Conservation (phyloP, 2,329 filamentous ascomycete species). For the Esteya vermicola region DNA sequence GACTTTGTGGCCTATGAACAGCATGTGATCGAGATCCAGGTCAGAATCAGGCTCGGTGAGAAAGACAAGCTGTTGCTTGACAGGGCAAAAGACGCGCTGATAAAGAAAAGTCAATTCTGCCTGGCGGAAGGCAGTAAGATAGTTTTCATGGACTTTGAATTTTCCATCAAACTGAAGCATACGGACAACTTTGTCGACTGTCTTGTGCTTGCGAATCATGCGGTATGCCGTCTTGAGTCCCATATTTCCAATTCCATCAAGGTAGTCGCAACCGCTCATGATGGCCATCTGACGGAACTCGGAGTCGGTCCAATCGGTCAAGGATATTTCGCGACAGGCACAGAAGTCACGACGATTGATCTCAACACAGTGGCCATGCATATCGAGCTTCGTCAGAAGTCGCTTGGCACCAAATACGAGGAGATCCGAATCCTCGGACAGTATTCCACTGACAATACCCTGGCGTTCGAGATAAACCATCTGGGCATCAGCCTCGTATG, state of each 20-base stretch:
- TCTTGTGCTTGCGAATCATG: constrained; percentile 80
- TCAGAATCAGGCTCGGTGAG: constrained; percentile 53
- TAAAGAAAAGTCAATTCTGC: constrained; percentile 89
- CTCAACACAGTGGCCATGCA: constrained; percentile 85
- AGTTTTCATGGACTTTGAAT: constrained; percentile 64
- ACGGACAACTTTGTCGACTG: constrained; percentile 65
- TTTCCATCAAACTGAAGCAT: constrained; percentile 85
- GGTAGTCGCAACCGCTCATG: constrained; percentile 88
- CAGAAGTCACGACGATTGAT: constrained; percentile 83
- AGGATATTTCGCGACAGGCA: constrained; percentile 71
- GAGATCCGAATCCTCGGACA: constrained; percentile 94
- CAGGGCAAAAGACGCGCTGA: constrained; percentile 86
- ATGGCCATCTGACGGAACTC: constrained; percentile 96
- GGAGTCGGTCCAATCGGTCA: constrained; percentile 81
- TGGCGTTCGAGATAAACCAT: constrained; percentile 83
- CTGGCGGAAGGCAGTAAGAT: constrained; percentile 66
- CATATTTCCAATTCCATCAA: constrained; percentile 71
- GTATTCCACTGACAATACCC: constrained; percentile 70
- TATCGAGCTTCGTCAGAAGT: constrained; percentile 84
- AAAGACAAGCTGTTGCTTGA: constrained; percentile 54
- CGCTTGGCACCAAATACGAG: constrained; percentile 88
- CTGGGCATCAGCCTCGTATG: constrained; percentile 96
- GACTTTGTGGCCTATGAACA: constrained; percentile 66
- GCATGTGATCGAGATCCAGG: constrained; percentile 54
- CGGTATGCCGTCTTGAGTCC: constrained; percentile 90